These are phyloP conservation scores for Pseudogymnoascus sp. DNA, from an alignment of 2,329 filamentous ascomycete species.

Conservation along the genomic window DNA sequence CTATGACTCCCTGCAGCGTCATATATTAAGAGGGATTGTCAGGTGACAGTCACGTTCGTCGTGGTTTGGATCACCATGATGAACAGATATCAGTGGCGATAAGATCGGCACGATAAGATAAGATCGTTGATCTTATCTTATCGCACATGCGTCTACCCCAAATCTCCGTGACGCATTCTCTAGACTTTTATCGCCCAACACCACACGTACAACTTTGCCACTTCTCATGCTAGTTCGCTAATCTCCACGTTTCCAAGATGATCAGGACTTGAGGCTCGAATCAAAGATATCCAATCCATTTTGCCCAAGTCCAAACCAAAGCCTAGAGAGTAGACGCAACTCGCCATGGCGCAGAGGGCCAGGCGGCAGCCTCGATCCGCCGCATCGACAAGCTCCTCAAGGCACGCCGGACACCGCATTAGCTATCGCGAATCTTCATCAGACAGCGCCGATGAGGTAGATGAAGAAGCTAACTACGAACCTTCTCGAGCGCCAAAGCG, in stretches of 20 bases:
- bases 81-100: not conserved
- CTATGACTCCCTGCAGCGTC: not conserved
- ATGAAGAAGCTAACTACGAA: not conserved
- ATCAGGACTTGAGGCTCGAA: not conserved
- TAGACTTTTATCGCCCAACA: not conserved
- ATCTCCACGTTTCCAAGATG: not conserved
- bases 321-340: not conserved
- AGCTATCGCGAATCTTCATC: conserved; percentile 1
- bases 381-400: not conserved
- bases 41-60: no score
- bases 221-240: not conserved
- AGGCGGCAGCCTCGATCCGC: not conserved
- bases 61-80: not conserved
- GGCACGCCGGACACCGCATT: not conserved
- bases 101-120: not conserved
- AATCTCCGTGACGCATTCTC: not conserved
- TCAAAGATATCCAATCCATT: not conserved
- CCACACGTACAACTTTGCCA: not conserved
- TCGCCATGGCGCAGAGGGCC: not conserved
- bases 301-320: not conserved
- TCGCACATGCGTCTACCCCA: not conserved
- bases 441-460: not conserved
- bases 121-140: not conserved
- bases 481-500: not conserved
- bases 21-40: no score